Evolutionary conservation across 2,329 filamentous ascomycete species (phyloP).

Genomic region (Clathrospora elynae): DNA sequence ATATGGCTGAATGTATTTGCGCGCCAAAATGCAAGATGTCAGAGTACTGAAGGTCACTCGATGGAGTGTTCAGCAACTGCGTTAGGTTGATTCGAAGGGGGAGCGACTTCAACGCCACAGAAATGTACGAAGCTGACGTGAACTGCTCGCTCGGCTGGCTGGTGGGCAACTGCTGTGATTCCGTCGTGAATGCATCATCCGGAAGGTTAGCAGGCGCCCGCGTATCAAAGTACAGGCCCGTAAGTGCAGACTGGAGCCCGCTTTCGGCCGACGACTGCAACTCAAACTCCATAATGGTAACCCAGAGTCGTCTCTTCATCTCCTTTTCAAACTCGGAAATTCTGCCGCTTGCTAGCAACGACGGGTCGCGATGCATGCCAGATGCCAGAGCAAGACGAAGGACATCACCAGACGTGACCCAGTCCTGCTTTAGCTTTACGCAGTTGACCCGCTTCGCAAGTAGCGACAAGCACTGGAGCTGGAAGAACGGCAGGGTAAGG

Average conservation of each 20-base stretch:
- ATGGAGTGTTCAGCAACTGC: slow-evolving; percentile 41
- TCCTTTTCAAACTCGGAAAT: slow-evolving; percentile 55
- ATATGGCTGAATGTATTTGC: slow-evolving; percentile 32
- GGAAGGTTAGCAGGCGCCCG: slow-evolving; percentile 57
- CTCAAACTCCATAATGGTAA: slow-evolving; percentile 62
- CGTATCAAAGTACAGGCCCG: slow-evolving; percentile 56
- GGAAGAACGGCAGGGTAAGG: slow-evolving; percentile 56
- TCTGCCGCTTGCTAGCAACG: slow-evolving; percentile 39
- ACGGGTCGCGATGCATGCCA: slow-evolving; percentile 59
- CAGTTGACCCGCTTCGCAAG: slow-evolving; percentile 58
- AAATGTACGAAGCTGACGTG: slow-evolving; percentile 40
- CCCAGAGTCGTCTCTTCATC: slow-evolving; percentile 63
- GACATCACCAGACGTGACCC: slow-evolving; percentile 58
- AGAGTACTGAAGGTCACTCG: slow-evolving; percentile 34
- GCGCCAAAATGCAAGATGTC: slow-evolving; percentile 44
- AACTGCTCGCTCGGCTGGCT: slow-evolving; percentile 34
- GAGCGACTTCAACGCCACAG: slow-evolving; percentile 30
- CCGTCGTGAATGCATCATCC: slow-evolving; percentile 53
- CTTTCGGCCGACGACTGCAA: slow-evolving; percentile 61
- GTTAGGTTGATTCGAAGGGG: slow-evolving; percentile 41
- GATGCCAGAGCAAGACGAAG: slow-evolving; percentile 59
- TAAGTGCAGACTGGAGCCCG: slow-evolving; percentile 56
- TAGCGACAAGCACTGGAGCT: slow-evolving; percentile 58
- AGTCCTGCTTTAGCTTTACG: slow-evolving; percentile 61
- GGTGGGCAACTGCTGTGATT: slow-evolving; percentile 30